phyloP scores from a whole-genome alignment of 768 basidiomycete genomes.

The Gloeophyllum trabeum region DNA sequence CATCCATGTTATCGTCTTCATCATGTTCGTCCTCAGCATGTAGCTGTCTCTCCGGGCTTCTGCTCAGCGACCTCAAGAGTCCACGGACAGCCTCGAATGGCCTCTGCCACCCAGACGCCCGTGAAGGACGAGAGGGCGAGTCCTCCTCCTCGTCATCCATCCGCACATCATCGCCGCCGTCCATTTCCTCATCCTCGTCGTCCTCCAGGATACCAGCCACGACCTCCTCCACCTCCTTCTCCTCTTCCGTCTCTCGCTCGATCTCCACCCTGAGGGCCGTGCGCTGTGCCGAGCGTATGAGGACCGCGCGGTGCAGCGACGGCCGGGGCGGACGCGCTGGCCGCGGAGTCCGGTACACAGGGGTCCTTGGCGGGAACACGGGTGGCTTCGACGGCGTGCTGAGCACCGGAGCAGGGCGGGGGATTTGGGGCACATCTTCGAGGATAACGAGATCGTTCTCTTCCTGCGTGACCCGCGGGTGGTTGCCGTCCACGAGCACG shows the following conservation, averaged over 20 bases:
- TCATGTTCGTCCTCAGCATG: constrained; percentile 7
- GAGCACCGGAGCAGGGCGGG: constrained; percentile 7
- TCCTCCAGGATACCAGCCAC: constrained; percentile 9
- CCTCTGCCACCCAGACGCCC: constrained; percentile 21
- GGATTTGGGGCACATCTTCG: constrained; percentile 43
- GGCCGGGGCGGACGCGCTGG: constrained; percentile 21
- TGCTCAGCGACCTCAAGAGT: constrained; percentile 17
- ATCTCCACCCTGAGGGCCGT: constrained; percentile 39
- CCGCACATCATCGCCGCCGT: constrained; percentile 12
- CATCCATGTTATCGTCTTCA: constrained; percentile 4
- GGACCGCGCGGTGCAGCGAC: constrained; percentile 57
- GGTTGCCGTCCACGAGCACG: constrained; percentile 52
- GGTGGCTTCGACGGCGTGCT: not conserved
- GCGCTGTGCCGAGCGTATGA: constrained; percentile 60
- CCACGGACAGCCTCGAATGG: constrained; percentile 21
- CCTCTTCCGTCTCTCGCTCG: constrained; percentile 37
- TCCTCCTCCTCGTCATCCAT: constrained; percentile 19
- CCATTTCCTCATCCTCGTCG: constrained; percentile 15
- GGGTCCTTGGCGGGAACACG: constrained; percentile 5
- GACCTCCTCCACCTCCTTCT: constrained; percentile 33
- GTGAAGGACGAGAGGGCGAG: no score
- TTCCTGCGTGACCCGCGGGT: constrained; percentile 60
- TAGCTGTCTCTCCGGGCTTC: no score
- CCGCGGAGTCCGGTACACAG: constrained; percentile 13
- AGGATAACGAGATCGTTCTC: constrained; percentile 62